A percentile compares a stretch with the other conserved stretches of the same genome.
phyloP scores from a whole-genome alignment of 257 asterid species.

The Fraxinus cuspidata region DNA sequence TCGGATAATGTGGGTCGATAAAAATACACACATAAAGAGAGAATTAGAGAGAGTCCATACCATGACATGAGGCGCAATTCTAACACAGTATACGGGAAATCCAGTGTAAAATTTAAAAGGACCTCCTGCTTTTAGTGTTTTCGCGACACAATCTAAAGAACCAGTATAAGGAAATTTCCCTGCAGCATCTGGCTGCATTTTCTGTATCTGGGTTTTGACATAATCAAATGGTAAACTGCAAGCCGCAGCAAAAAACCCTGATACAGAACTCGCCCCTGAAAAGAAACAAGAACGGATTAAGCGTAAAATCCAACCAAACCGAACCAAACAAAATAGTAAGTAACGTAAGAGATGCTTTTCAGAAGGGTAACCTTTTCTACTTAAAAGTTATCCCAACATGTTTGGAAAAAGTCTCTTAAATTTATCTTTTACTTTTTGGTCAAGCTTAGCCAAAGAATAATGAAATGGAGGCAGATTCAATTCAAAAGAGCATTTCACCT shows the following conservation, averaged over 20 bases:
- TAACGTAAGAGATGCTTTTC: not conserved
- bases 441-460: not conserved
- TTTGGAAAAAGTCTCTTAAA: not conserved
- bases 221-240: constrained; percentile 96
- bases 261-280: constrained; percentile 82
- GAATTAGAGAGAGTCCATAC: constrained; percentile 37
- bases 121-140: constrained; percentile 81
- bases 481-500: constrained; percentile 46
- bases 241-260: constrained; percentile 92
- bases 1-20: not conserved
- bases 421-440: too few relatives aligned
- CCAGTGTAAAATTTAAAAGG: constrained; percentile 91
- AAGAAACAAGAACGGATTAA: constrained; percentile 5
- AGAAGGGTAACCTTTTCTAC: too few relatives aligned
- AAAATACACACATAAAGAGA: not conserved
- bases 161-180: constrained; percentile 89
- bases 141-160: constrained; percentile 74
- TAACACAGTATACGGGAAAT: constrained; percentile 87
- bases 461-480: too few relatives aligned
- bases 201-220: constrained; percentile 94
- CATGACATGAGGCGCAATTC: constrained; percentile 99
- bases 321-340: not conserved
- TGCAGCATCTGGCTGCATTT: constrained; percentile 91
- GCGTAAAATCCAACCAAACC: not conserved
- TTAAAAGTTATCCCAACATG: not conserved